Percentiles rank a stretch among this genome's conserved stretches.
phyloP scores from a whole-genome alignment of 148 eudicot species.

The Salicornia ramosissima region DNA sequence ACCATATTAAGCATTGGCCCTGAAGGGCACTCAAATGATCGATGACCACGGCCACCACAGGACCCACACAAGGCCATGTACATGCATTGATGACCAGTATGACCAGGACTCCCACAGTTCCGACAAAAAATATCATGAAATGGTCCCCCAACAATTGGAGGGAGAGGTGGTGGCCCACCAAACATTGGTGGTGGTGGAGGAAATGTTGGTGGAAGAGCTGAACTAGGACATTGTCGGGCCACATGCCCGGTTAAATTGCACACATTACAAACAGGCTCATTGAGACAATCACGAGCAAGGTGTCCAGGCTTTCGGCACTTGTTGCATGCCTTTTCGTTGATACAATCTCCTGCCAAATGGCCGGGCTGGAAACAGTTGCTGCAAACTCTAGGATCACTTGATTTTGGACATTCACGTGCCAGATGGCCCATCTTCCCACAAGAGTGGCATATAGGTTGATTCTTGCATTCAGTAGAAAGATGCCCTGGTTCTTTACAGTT shows the following conservation, averaged over 20 bases:
- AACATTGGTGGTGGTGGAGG: slow-evolving; percentile 23
- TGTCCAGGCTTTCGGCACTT: slow-evolving; percentile 43
- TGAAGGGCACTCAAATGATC: slow-evolving; percentile 34
- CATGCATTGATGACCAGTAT: slow-evolving; percentile 31
- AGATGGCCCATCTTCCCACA: slow-evolving; percentile 44
- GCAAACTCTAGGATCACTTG: slow-evolving; percentile 39
- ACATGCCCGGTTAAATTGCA: slow-evolving; percentile 35
- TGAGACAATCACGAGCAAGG: slow-evolving; percentile 42
- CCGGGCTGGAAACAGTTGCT: slow-evolving; percentile 40
- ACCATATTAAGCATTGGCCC: slow-evolving; percentile 28
- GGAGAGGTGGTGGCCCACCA: slow-evolving; percentile 21
- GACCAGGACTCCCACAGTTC: slow-evolving; percentile 36
- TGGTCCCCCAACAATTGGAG: slow-evolving; percentile 23
- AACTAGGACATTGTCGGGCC: slow-evolving; percentile 34
- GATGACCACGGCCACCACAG: slow-evolving; percentile 37
- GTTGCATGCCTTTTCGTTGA: slow-evolving; percentile 44
- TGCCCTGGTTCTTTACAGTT: slow-evolving; percentile 47
- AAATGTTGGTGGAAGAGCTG: slow-evolving; percentile 21
- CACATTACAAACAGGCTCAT: slow-evolving; percentile 33
- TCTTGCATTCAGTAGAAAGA: slow-evolving; percentile 36
- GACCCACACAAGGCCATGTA: slow-evolving; percentile 28
- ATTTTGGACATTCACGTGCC: slow-evolving; percentile 41
- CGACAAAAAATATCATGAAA: slow-evolving; percentile 27
- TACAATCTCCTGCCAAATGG: slow-evolving; percentile 32
- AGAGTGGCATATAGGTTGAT: slow-evolving; percentile 42